A percentile compares a stretch with the other conserved stretches of the same genome.
Conservation (phyloP, 2,329 filamentous ascomycete species). For the Fusarium gaditjirri region DNA sequence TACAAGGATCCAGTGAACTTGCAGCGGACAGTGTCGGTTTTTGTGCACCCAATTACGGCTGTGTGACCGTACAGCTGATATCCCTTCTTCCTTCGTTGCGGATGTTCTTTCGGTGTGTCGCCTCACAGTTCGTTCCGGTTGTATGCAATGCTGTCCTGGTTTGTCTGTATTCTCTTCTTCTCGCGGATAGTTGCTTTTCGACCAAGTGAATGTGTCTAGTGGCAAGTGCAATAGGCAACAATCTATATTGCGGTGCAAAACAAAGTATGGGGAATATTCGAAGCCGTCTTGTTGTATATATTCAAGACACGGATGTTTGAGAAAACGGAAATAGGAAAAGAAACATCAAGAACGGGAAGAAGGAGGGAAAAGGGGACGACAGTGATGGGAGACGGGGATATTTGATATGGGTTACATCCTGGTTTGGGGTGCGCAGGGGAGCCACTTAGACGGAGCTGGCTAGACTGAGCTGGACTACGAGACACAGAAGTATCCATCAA, state of each 20-base stretch:
- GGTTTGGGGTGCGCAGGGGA: conserved; percentile 10
- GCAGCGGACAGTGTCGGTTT: conserved; percentile 20
- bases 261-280: conserved; percentile 10
- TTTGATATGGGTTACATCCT: conserved; percentile 32
- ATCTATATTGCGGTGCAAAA: conserved; percentile 12
- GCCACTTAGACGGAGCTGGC: conserved; percentile 31
- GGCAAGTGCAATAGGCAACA: conserved; percentile 3
- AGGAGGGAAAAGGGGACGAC: conserved; percentile 36
- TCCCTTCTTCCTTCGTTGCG: conserved; percentile 1
- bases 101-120: conserved; percentile 15
- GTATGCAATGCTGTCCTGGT: conserved; percentile 9
- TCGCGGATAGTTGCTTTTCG: conserved; percentile 18
- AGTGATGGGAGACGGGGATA: conserved; percentile 33
- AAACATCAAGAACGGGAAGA: conserved; percentile 34
- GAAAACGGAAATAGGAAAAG: conserved; percentile 31
- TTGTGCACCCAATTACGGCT: conserved; percentile 28
- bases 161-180: conserved; percentile 6
- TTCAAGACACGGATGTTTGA: conserved; percentile 15
- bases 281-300: conserved; percentile 10
- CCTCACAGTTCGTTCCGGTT: conserved; percentile 30
- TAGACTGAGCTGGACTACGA: conserved; percentile 7
- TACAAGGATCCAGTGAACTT: conserved; percentile 39
- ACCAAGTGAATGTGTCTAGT: conserved; percentile 7
- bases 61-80: conserved; percentile 20
- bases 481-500: conserved; percentile 9